Conservation (phyloP, 371 early-diverging fungal genomes). For the Mucor saturninus region DNA sequence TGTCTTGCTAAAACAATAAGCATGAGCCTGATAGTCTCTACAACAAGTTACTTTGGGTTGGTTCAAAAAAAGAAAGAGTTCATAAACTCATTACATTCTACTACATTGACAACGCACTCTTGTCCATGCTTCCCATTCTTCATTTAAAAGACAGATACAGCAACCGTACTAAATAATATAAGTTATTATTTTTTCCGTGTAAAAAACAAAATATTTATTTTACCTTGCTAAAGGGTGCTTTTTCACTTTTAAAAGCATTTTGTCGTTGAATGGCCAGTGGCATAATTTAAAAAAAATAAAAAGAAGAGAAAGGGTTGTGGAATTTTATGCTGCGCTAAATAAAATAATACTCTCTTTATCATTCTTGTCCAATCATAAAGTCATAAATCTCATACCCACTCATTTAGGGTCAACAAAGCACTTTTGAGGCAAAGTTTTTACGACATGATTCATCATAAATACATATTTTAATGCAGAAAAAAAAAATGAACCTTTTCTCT, state of each 20-base stretch:
- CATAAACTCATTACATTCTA: background rate
- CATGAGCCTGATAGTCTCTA: slow-evolving; percentile 4
- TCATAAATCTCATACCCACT: too few relatives aligned
- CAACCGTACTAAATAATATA: slow-evolving; percentile 1
- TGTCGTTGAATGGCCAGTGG: slow-evolving; percentile 13
- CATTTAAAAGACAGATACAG: slow-evolving; percentile 5
- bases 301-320: background rate
- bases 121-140: slow-evolving; percentile 8
- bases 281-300: background rate
- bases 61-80: background rate
- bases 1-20: background rate
- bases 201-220: background rate
- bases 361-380: too few relatives aligned
- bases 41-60: background rate
- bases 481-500: too few relatives aligned
- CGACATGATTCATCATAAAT: too few relatives aligned
- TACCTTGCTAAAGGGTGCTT: slow-evolving; percentile 10
- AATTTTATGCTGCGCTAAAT: background rate
- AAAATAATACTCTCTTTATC: background rate
- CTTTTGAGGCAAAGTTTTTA: too few relatives aligned
- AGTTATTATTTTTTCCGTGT: background rate
- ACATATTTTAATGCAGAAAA: too few relatives aligned
- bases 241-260: slow-evolving; percentile 13
- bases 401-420: too few relatives aligned
- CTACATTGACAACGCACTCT: slow-evolving; percentile 4